Evolutionary conservation across 2,329 filamentous ascomycete genomes (phyloP), one percentile per base, ranked within the genome.

Genomic region (Colletotrichum scovillei): DNA sequence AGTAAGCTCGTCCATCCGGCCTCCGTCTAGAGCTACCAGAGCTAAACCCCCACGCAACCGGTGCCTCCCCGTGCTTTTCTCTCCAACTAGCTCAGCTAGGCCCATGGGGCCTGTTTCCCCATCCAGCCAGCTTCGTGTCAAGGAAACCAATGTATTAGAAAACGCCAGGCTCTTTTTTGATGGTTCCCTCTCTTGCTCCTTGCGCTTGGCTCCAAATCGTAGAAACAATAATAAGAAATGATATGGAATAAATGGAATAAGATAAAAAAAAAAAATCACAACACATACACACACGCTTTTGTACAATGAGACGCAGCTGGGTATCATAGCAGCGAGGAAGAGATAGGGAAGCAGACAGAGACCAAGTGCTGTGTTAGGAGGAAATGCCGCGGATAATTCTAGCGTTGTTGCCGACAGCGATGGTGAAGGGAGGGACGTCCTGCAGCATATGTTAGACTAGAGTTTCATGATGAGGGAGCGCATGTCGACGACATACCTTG

Each of bases 331-430:
- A 73, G 69, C 64, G 59, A 63, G 63, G 59, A 28, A 63, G 56
- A 65, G 26, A 46, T 32, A 35, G 19, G 28, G 6, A 26, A 67
- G 35, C 19, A 63, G 14, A 64, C 22, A 56, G 42, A 9, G 26
- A 56, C 32, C 59, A 71, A 52, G 49, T 69, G 35, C 52, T 24
- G 28, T 19, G 16, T 28, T 67, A 71, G 11, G 73, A 66, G 30
- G 73, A 73, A 60, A 83, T 79, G 63, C 84, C 86, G 52, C 86
- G 84, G 42, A 86, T 81, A 62, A 93, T 85, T 65, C 87, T 87
- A 5, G 92, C 92, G 12, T 93, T 92, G 76, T 94, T 94, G 11
- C 93, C 93, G 53, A 89, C 91, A 16, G 91, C 92, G 65, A 93
- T 87, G n/a, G 88, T 91, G 75, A 92, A 94, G 4, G 89, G 89